Conservation (phyloP, 768 basidiomycete genomes). For the Collybia mongolica region DNA sequence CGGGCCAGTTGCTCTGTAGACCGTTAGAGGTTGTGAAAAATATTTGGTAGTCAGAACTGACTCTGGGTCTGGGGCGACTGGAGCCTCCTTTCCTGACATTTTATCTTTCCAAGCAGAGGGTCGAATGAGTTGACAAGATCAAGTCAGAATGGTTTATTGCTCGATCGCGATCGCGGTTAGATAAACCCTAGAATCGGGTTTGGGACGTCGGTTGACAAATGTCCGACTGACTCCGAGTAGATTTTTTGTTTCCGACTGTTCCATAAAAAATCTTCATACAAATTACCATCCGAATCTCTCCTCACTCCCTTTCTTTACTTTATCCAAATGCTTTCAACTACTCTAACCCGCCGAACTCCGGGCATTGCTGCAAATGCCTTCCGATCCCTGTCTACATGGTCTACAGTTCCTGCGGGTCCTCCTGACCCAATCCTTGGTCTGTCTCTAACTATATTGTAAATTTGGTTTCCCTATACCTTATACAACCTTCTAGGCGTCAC, state of each 20-base stretch:
- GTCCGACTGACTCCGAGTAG: too few relatives aligned
- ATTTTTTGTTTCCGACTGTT: not conserved
- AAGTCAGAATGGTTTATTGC: conserved; percentile 1
- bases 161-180: conserved; percentile 2
- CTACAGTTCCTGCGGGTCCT: conserved; percentile 80
- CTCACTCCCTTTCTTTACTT: conserved; percentile 17
- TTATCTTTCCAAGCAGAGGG: too few relatives aligned
- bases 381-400: conserved; percentile 72
- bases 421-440: conserved; percentile 91
- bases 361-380: conserved; percentile 31
- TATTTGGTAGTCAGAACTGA: not conserved
- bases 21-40: not conserved
- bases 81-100: conserved; percentile 11
- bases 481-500: conserved; percentile 59
- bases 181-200: conserved; percentile 20
- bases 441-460: conserved; percentile 11
- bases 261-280: not conserved
- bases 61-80: conserved; percentile 7
- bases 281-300: not conserved
- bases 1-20: conserved; percentile 42
- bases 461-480: not conserved
- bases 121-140: too few relatives aligned
- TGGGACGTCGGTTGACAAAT: not conserved
- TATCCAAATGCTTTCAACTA: conserved; percentile 44
- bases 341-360: conserved; percentile 50